Base-by-base conservation (phyloP, 2,329 filamentous ascomycete species). In the Plenodomus tracheiphilus region DNA sequence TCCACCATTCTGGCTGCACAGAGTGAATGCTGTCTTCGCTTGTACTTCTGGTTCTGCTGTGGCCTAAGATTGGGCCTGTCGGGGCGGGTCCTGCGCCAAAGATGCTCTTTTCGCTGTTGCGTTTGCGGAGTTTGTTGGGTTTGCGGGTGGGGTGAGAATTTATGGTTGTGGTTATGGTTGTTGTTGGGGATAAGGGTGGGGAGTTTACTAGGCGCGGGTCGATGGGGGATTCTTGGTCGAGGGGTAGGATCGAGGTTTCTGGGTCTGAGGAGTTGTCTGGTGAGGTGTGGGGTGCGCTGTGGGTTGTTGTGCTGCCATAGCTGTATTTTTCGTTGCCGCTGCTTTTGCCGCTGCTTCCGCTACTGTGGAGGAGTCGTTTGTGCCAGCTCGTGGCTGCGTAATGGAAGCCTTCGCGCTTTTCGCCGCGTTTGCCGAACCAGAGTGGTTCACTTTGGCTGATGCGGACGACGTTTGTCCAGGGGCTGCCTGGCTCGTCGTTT, bases 391-490 rank as follows among this genome's bases (percentile, higher is more conserved):
- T 62, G 35, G 68, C 60, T 38, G 67, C 63, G 41, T 82, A 79
- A 39, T 76, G 70, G 63, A 81, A 79, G 22, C 82, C 73, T 13
- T 80, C 61, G 52, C 55, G 53, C 25, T 61, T 57, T 25, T 85
- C 80, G 21, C 82, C 51, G 30, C 79, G 76, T 66, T 79, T 81
- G 53, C 81, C 82, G 62, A 82, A 84, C 64, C 81, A 79, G 35
- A 79, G 74, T 2, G 82, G 81, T 55, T 80, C 78, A 7, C 77
- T 67, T 19, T 72, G 64, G 2, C 81, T 81, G 30, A 81, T 72
- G 28, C 67, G 68, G 17, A 82, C 79, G 9, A 80, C 74, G 9
- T 71, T 70, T 48, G 81, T 54, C 66, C 65, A 79, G 53, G 81
- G 69, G 15, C 74, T 79, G 1, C 64, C 63, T n/a, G 66, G 68